These are phyloP conservation scores for Saccharomycopsis vini DNA, from an alignment of 805 yeast species.

Conservation along the genomic window DNA sequence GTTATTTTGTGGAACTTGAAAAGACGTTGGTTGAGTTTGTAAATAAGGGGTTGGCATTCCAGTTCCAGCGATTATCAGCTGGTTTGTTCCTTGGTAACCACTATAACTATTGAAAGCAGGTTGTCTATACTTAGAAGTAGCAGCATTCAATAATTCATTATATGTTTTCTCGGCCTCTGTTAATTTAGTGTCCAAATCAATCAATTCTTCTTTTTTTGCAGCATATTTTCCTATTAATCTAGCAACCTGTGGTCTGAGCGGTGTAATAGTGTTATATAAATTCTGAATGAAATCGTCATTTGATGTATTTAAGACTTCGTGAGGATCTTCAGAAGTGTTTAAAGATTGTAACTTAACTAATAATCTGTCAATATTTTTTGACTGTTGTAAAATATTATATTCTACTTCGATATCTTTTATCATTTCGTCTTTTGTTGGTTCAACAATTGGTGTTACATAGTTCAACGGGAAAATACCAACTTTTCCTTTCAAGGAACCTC, in stretches of 20 bases:
- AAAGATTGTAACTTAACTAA: conserved; percentile 38
- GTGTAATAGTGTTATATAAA: conserved; percentile 62
- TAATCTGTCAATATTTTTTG: conserved; percentile 60
- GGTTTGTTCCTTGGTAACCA: background rate
- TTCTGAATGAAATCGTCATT: conserved; percentile 61
- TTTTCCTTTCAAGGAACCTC: conserved; percentile 74
- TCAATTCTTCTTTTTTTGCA: conserved; percentile 66
- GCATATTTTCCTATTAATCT: conserved; percentile 71
- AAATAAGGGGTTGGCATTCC: conserved; percentile 8
- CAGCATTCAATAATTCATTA: conserved; percentile 56
- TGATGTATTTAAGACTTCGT: conserved; percentile 26
- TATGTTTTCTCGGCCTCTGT: conserved; percentile 60
- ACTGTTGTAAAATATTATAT: conserved; percentile 41
- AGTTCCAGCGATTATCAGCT: background rate
- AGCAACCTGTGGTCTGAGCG: conserved; percentile 67
- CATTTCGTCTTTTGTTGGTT: conserved; percentile 54
- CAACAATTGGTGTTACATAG: conserved; percentile 73
- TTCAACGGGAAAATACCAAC: conserved; percentile 88
- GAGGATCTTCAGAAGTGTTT: conserved; percentile 25
- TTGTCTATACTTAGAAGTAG: conserved; percentile 23
- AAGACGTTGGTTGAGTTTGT: conserved; percentile 14
- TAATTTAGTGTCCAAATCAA: conserved; percentile 61
- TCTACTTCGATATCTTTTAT: conserved; percentile 43
- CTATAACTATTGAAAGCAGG: no score
- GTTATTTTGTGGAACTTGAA: conserved; percentile 9